Conservation (phyloP, 805 yeast genomes). For the Candida loeiensis region DNA sequence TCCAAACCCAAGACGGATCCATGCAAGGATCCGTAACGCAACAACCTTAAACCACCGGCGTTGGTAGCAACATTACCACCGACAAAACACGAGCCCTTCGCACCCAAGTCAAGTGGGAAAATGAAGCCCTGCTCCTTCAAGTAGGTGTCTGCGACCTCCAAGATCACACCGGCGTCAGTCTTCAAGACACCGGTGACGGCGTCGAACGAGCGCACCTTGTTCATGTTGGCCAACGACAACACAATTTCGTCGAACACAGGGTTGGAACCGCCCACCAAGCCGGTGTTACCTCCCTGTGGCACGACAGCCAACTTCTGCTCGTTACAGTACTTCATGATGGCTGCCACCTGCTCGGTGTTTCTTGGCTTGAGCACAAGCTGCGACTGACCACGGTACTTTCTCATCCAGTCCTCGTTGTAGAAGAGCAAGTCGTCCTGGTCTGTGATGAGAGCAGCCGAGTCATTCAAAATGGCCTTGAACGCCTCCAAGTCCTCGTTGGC, state of each 20-base stretch:
- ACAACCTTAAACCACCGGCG: constrained; percentile 89
- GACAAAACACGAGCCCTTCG: constrained; percentile 93
- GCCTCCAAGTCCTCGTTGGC: constrained; percentile 52
- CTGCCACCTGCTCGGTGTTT: constrained; percentile 69
- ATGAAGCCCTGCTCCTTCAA: constrained; percentile 80
- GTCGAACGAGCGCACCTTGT: constrained; percentile 80
- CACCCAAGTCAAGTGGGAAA: constrained; percentile 92
- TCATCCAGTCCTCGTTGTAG: constrained; percentile 92
- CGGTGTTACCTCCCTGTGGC: constrained; percentile 98
- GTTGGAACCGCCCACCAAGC: constrained; percentile 89
- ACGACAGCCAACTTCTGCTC: constrained; percentile 76
- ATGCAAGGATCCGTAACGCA: constrained; percentile 88
- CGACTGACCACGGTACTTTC: constrained; percentile 87
- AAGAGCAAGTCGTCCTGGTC: constrained; percentile 61
- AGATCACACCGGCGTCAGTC: constrained; percentile 85
- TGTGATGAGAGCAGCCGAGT: constrained; percentile 46
- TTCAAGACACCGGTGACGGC: constrained; percentile 78
- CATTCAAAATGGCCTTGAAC: constrained; percentile 59
- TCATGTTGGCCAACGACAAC: constrained; percentile 64
- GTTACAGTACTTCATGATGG: constrained; percentile 77
- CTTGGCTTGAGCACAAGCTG: constrained; percentile 78
- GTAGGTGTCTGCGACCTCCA: constrained; percentile 78
- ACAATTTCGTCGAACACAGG: constrained; percentile 92
- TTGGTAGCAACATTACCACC: constrained; percentile 95
- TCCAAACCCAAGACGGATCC: constrained; percentile 90